Evolutionary conservation across 805 yeast species (phyloP).

Genomic region (Candida awuae): DNA sequence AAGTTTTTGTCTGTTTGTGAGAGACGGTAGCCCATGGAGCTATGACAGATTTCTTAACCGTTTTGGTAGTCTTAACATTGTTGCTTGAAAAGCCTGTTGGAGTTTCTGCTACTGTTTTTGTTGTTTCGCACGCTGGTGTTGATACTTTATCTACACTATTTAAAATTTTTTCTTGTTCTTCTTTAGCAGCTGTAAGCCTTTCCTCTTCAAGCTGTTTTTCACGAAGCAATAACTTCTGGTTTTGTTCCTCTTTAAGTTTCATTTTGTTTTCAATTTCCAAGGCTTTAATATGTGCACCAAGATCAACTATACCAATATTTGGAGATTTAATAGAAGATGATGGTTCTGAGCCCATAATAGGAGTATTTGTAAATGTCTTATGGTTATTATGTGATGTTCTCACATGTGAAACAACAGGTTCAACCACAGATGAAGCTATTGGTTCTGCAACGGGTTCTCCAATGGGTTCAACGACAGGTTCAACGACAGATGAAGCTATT

Average conservation of each 20-base stretch:
- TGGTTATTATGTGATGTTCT: no score
- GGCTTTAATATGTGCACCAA: constrained; percentile 6
- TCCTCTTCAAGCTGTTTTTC: neutral
- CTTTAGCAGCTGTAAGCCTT: neutral
- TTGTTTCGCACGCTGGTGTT: neutral
- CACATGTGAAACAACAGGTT: no score
- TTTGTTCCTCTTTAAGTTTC: constrained; percentile 2
- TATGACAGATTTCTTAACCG: constrained; percentile 1
- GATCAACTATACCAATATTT: neutral
- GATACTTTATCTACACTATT: neutral
- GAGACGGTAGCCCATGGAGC: constrained; percentile 32
- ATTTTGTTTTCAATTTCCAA: constrained; percentile 7
- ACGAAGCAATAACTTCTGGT: constrained; percentile 5
- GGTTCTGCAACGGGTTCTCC: no score
- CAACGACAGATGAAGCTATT: no score
- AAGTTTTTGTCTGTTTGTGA: constrained; percentile 34
- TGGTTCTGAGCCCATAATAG: no score
- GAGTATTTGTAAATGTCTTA: no score
- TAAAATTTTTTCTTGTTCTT: neutral
- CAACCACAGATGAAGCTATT: no score
- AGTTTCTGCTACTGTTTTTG: neutral
- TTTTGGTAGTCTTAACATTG: no score
- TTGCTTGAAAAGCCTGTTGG: neutral
- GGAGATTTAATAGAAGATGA: no score
- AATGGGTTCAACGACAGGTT: no score